Conservation (phyloP, 108 stramenopile species). For the Fragilaria crotonensis region DNA sequence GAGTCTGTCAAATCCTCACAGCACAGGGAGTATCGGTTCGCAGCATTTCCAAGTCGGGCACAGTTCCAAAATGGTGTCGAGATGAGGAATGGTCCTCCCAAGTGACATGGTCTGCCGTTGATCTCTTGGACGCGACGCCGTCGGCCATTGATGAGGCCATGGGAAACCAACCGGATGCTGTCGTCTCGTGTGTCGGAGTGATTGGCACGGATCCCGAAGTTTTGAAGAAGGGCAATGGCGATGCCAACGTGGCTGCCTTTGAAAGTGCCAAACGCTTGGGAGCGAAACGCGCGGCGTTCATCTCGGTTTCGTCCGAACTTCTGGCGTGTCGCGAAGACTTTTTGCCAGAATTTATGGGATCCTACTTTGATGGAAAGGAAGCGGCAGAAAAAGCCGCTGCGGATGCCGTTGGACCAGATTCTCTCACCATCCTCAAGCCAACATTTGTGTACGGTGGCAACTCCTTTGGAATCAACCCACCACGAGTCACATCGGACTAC, state of each 20-base stretch:
- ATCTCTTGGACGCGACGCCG: conserved; percentile 16
- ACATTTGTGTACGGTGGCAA: conserved; percentile 77
- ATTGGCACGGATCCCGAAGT: conserved; percentile 40
- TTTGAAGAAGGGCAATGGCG: conserved; percentile 24
- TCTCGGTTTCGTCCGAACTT: conserved; percentile 62
- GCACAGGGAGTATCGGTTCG: conserved; percentile 30
- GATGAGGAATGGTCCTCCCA: conserved; percentile 31
- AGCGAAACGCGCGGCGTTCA: conserved; percentile 43
- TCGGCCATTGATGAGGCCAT: conserved; percentile 23
- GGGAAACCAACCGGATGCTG: conserved; percentile 30
- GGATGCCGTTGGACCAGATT: conserved; percentile 23
- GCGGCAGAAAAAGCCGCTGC: conserved; percentile 36
- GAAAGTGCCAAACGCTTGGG: conserved; percentile 35
- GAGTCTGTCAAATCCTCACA: conserved; percentile 41
- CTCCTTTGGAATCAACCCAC: conserved; percentile 53
- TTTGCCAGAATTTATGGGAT: conserved; percentile 44
- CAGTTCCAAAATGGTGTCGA: conserved; percentile 27
- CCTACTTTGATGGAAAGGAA: conserved; percentile 58
- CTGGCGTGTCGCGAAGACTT: conserved; percentile 39
- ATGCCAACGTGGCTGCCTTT: conserved; percentile 39
- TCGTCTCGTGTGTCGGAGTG: conserved; percentile 53
- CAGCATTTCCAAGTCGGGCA: conserved; percentile 28
- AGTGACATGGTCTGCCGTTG: conserved; percentile 30
- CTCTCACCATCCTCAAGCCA: conserved; percentile 21
- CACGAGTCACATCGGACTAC: conserved; percentile 61